Evolutionary conservation across 768 basidiomycete genomes (phyloP).

Genomic region (Gloeopeniophorella convolvens): DNA sequence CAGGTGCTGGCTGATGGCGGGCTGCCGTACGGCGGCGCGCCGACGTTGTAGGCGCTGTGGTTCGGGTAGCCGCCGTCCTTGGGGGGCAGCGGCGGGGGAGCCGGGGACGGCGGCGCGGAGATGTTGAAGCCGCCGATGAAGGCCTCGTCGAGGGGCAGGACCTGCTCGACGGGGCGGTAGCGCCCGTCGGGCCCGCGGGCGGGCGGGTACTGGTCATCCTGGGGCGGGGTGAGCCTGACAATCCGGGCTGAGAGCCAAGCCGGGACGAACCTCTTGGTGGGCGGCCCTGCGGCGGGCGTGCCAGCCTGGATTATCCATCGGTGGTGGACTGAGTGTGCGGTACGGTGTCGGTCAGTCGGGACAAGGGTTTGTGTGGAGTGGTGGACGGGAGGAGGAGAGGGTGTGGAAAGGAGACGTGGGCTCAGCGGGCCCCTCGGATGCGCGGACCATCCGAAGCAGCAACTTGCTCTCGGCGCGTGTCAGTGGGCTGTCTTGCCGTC

Average conservation of each 20-base stretch:
- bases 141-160: slow-evolving; percentile 53
- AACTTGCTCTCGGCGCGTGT: too few relatives aligned
- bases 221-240: slow-evolving; percentile 30
- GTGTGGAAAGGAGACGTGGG: too few relatives aligned
- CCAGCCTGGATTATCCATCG: slow-evolving; percentile 82
- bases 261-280: slow-evolving; percentile 34
- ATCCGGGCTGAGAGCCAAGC: slow-evolving; percentile 4
- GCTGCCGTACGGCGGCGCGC: not conserved
- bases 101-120: slow-evolving; percentile 26
- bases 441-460: too few relatives aligned
- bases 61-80: slow-evolving; percentile 41
- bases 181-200: slow-evolving; percentile 43
- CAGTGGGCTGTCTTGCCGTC: not conserved
- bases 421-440: too few relatives aligned
- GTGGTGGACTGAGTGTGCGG: slow-evolving; percentile 25
- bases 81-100: slow-evolving; percentile 41
- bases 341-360: too few relatives aligned
- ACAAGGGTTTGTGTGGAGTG: not conserved
- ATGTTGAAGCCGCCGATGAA: slow-evolving; percentile 54
- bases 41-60: too few relatives aligned
- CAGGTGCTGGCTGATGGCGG: slow-evolving; percentile 4
- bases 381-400: not conserved
- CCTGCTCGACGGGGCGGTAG: slow-evolving; percentile 49
- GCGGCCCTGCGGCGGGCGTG: slow-evolving; percentile 57
- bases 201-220: slow-evolving; percentile 23